A percentile compares a stretch with the other conserved stretches of the same genome.
Evolutionary conservation across 2,329 filamentous ascomycete genomes (phyloP).

Genomic region (Penicillium occitanis): DNA sequence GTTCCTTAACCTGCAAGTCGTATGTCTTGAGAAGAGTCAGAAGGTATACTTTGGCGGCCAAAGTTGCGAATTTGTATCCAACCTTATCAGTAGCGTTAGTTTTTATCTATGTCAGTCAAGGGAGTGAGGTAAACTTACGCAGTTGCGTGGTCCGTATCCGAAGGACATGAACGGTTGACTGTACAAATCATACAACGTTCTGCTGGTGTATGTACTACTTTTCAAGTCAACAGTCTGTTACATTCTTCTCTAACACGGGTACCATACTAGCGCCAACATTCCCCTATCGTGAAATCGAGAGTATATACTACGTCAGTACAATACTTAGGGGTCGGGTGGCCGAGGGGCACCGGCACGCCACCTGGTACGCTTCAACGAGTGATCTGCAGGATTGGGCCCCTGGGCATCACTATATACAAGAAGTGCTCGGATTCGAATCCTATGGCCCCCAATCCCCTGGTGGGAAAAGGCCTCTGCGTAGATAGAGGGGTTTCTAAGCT

Average conservation of each 20-base stretch:
- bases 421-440: too few relatives aligned
- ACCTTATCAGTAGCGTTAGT: neutral
- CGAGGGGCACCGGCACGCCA: too few relatives aligned
- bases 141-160: conserved; percentile 16
- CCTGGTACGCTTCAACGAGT: too few relatives aligned
- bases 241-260: neutral
- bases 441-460: too few relatives aligned
- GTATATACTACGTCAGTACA: neutral
- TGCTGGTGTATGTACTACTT: neutral
- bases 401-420: too few relatives aligned
- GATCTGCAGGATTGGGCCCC: too few relatives aligned
- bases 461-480: too few relatives aligned
- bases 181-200: neutral
- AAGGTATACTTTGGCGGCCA: conserved; percentile 9
- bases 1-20: conserved; percentile 11
- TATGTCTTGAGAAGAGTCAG: conserved; percentile 14
- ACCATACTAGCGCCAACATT: neutral
- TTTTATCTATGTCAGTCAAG: neutral
- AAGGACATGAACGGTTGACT: conserved; percentile 15
- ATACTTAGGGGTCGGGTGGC: too few relatives aligned
- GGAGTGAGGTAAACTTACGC: neutral
- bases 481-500: too few relatives aligned
- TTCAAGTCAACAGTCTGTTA: neutral
- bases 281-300: neutral
- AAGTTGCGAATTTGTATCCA: conserved; percentile 17